Evolutionary conservation across 805 yeast species (phyloP).

Genomic region (Ogataea paraovalis): DNA sequence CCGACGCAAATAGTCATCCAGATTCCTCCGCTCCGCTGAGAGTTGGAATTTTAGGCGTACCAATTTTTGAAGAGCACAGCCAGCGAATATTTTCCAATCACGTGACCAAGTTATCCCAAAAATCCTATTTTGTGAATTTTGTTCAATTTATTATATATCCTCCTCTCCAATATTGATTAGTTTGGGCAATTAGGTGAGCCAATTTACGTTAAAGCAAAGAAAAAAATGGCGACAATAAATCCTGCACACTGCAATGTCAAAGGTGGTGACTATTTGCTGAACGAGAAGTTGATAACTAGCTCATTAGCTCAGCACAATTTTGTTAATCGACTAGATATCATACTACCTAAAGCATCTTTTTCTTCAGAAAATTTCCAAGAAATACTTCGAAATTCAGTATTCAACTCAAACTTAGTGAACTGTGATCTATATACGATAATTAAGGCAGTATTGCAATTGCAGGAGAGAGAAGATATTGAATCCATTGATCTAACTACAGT

Average conservation of each 20-base stretch:
- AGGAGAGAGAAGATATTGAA: background rate
- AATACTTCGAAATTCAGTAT: background rate
- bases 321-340: slow-evolving; percentile 22
- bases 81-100: too few relatives aligned
- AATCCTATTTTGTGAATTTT: too few relatives aligned
- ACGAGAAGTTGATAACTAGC: background rate
- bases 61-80: too few relatives aligned
- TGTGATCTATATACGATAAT: slow-evolving; percentile 10
- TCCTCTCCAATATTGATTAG: too few relatives aligned
- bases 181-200: too few relatives aligned
- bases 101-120: too few relatives aligned
- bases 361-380: background rate
- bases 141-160: too few relatives aligned
- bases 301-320: slow-evolving; percentile 25
- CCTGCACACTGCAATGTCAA: slow-evolving; percentile 21
- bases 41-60: background rate
- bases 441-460: slow-evolving; percentile 2
- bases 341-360: slow-evolving; percentile 9
- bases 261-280: slow-evolving; percentile 5
- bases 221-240: background rate
- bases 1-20: background rate
- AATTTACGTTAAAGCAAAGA: background rate
- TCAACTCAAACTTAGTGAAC: slow-evolving; percentile 1
- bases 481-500: slow-evolving; percentile 13
- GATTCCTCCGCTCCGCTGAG: background rate